These are phyloP conservation scores for Elsinoe arachidis DNA, from an alignment of 2,329 filamentous ascomycete species.

Conservation along the genomic window DNA sequence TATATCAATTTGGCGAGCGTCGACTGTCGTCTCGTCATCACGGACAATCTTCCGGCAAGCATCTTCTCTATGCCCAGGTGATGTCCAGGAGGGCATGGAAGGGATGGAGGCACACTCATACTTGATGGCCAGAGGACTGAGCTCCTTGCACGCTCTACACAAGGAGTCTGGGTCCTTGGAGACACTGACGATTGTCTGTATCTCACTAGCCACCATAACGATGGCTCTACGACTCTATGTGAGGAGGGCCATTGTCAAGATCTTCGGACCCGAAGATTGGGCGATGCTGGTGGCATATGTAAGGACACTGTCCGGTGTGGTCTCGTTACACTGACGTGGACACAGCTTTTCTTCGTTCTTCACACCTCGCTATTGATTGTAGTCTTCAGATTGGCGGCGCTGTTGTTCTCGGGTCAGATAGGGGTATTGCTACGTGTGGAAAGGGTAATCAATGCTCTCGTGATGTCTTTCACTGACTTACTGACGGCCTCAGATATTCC, in stretches of 20 bases:
- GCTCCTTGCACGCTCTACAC: background rate
- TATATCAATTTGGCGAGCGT: too few species aligned
- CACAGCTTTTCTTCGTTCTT: background rate
- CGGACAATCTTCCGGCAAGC: too few species aligned
- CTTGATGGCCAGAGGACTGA: too few species aligned
- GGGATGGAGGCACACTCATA: too few species aligned
- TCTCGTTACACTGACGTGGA: too few species aligned
- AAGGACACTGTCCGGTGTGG: background rate
- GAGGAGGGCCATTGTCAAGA: background rate
- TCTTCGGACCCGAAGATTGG: constrained; percentile 5
- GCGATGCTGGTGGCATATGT: constrained; percentile 4
- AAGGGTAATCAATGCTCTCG: background rate
- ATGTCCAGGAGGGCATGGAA: too few species aligned
- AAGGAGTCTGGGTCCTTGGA: background rate
- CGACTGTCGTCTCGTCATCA: too few species aligned
- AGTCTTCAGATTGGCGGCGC: background rate
- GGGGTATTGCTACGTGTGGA: background rate
- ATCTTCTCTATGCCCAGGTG: too few species aligned
- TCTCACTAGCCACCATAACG: background rate
- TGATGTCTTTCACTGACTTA: background rate
- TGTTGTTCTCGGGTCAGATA: background rate
- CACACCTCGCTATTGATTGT: background rate
- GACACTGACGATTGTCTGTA: background rate
- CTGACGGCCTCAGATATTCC: constrained; percentile 14
- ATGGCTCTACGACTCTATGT: constrained; percentile 3